Conservation (phyloP, 306 rosid species). For the Rubus parviflorus region DNA sequence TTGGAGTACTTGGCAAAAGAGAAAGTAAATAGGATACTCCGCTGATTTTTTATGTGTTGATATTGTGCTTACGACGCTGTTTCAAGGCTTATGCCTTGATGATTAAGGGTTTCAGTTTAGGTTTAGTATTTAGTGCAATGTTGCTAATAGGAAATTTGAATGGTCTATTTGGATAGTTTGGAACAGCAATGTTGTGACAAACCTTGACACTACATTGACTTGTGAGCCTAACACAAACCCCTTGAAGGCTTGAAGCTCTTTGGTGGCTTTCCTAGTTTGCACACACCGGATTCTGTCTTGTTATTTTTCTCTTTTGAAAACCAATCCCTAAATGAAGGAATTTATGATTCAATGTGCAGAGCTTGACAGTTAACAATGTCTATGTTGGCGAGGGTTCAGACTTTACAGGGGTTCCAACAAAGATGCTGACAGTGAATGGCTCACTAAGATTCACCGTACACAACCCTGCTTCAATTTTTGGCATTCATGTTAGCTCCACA, state of each 20-base stretch:
- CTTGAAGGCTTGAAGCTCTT: not conserved
- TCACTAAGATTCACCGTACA: constrained; percentile 62
- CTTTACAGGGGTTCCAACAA: constrained; percentile 77
- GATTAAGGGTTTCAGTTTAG: not conserved
- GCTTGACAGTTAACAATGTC: constrained; percentile 62
- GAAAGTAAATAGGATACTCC: not conserved
- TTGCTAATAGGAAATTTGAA: not conserved
- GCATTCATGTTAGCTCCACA: constrained; percentile 80
- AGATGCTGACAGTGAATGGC: constrained; percentile 75
- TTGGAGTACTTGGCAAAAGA: not conserved
- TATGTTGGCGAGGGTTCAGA: constrained; percentile 84
- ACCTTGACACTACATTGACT: not conserved
- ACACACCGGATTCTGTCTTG: not conserved
- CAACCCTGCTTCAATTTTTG: constrained; percentile 88
- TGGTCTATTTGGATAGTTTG: not conserved
- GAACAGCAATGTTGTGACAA: not conserved
- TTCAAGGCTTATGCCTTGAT: not conserved
- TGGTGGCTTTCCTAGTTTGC: not conserved
- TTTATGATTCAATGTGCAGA: constrained; percentile 48
- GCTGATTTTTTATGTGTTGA: not conserved
- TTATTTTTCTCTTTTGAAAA: not conserved
- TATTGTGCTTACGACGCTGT: not conserved
- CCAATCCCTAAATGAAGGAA: not conserved
- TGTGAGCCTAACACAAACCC: not conserved
- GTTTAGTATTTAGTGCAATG: not conserved